Conservation (phyloP, 805 yeast genomes). For the Kluyveromyces dobzhanskii region DNA sequence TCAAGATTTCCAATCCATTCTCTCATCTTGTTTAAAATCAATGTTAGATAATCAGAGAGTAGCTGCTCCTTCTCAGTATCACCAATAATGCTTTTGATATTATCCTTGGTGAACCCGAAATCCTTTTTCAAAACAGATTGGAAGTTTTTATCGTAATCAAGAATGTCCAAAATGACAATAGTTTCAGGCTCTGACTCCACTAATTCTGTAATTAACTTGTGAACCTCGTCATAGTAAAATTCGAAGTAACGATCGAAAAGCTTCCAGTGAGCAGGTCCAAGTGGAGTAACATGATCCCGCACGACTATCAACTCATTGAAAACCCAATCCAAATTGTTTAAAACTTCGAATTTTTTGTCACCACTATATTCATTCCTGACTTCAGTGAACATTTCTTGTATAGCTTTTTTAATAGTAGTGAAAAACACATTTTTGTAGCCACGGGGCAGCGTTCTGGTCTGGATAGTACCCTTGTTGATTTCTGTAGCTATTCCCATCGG, state of each 20-base stretch:
- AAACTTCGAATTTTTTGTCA: slow-evolving; percentile 43
- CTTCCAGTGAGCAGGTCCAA: slow-evolving; percentile 72
- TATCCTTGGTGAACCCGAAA: slow-evolving; percentile 40
- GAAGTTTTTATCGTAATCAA: slow-evolving; percentile 70
- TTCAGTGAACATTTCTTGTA: slow-evolving; percentile 58
- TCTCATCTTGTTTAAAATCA: slow-evolving; percentile 63
- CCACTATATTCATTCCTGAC: slow-evolving; percentile 43
- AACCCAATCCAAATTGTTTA: slow-evolving; percentile 73
- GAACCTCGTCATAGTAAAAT: slow-evolving; percentile 60
- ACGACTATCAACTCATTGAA: slow-evolving; percentile 70
- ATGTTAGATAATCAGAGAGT: slow-evolving; percentile 67
- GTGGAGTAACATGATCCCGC: slow-evolving; percentile 44
- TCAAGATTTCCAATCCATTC: slow-evolving; percentile 78
- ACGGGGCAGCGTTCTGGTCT: slow-evolving; percentile 41
- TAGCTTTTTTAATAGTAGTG: slow-evolving; percentile 47
- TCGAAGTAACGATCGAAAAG: slow-evolving; percentile 52
- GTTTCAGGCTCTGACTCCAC: slow-evolving; percentile 76
- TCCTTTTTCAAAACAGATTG: slow-evolving; percentile 41
- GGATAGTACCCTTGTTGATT: slow-evolving; percentile 34
- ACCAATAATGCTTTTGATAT: slow-evolving; percentile 50
- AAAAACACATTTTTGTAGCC: slow-evolving; percentile 56
- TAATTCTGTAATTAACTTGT: slow-evolving; percentile 53
- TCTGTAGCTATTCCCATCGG: slow-evolving; percentile 29
- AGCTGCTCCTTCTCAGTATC: slow-evolving; percentile 65
- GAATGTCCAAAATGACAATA: slow-evolving; percentile 56